Percentiles rank a stretch among this genome's conserved stretches.
These are phyloP conservation scores for Phytophthora pini DNA, from an alignment of 352 stramenopile species.

Conservation along the genomic window DNA sequence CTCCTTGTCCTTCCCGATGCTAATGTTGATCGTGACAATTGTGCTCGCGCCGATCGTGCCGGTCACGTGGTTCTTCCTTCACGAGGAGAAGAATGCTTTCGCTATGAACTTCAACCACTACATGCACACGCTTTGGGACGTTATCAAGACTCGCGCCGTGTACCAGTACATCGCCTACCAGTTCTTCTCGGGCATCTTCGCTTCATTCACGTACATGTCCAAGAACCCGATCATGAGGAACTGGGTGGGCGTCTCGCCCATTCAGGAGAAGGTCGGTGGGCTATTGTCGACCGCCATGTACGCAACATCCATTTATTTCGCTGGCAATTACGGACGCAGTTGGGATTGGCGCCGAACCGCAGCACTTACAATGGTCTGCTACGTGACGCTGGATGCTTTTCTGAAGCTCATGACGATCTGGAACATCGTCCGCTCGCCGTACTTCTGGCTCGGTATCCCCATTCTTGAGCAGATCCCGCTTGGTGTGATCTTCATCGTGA, in stretches of 20 bases:
- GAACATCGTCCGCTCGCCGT: slow-evolving; percentile 55
- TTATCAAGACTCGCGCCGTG: slow-evolving; percentile 51
- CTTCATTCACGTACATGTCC: slow-evolving; percentile 44
- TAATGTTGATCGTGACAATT: slow-evolving; percentile 51
- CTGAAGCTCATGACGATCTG: slow-evolving; percentile 57
- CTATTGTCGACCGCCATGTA: slow-evolving; percentile 48
- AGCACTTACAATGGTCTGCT: slow-evolving; percentile 36
- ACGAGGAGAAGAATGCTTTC: slow-evolving; percentile 41
- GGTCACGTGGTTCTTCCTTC: slow-evolving; percentile 51
- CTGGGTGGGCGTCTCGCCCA: slow-evolving; percentile 48
- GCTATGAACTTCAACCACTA: slow-evolving; percentile 50
- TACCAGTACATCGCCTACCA: slow-evolving; percentile 57
- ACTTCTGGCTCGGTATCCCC: slow-evolving; percentile 55
- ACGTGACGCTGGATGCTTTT: slow-evolving; percentile 46
- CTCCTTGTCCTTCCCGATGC: slow-evolving; percentile 47
- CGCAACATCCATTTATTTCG: slow-evolving; percentile 49
- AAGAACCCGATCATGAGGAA: slow-evolving; percentile 52
- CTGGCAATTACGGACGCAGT: slow-evolving; percentile 58
- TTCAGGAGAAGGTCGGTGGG: slow-evolving; percentile 48
- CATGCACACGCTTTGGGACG: slow-evolving; percentile 52
- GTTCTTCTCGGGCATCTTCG: slow-evolving; percentile 51
- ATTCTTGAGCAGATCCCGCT: slow-evolving; percentile 55
- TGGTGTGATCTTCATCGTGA: slow-evolving; percentile 63
- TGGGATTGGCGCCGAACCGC: slow-evolving; percentile 61
- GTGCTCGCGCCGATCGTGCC: slow-evolving; percentile 42